phyloP scores from a whole-genome alignment of 1,284 basidiomycete species.

The Phellopilus nigrolimitatus region DNA sequence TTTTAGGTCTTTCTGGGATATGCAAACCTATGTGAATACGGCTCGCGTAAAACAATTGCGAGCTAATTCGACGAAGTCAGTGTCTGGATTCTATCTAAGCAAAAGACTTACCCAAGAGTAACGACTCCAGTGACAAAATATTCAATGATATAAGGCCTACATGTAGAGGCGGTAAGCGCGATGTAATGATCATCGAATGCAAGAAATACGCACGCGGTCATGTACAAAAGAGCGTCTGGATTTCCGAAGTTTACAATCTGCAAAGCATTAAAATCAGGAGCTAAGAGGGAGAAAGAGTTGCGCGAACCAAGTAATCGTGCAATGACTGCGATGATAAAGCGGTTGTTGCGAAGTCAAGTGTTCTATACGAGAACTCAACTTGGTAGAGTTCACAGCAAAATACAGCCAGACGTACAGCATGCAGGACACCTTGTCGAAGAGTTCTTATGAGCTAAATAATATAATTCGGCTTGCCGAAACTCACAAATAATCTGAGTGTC shows the following conservation, averaged over 20 bases:
- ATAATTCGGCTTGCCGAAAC: background rate
- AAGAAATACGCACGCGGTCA: constrained; percentile 11
- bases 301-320: constrained; percentile 13
- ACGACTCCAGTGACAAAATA: constrained; percentile 9
- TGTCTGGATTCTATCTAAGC: background rate
- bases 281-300: background rate
- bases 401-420: constrained; percentile 13
- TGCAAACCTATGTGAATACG: constrained; percentile 13
- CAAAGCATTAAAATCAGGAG: background rate
- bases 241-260: constrained; percentile 18
- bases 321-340: no score
- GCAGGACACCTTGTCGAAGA: constrained; percentile 7
- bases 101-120: background rate
- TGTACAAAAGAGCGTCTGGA: constrained; percentile 14
- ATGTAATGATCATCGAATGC: background rate
- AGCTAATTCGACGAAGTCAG: constrained; percentile 1
- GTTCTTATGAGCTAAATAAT: background rate
- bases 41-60: constrained; percentile 18
- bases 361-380: background rate
- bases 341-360: constrained; percentile 14
- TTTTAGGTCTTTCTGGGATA: background rate
- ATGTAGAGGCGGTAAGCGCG: background rate
- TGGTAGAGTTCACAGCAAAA: background rate
- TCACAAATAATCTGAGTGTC: constrained; percentile 13
- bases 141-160: constrained; percentile 17